phyloP scores from a whole-genome alignment of 495 filamentous ascomycete species.

The Amphirosellinia nigrospora region DNA sequence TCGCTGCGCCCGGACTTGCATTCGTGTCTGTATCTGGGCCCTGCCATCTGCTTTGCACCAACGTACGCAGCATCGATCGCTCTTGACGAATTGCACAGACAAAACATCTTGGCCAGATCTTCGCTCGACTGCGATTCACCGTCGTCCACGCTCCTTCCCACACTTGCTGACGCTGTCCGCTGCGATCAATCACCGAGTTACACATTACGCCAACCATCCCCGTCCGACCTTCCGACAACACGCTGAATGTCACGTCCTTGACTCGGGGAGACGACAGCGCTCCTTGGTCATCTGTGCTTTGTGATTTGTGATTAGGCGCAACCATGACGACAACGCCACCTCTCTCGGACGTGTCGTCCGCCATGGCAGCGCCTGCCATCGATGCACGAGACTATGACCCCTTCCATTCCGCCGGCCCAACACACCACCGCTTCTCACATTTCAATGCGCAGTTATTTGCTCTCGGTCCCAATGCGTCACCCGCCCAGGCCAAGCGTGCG shows the following conservation, averaged over 20 bases:
- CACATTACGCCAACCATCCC: slow-evolving; percentile 6
- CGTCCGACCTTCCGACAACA: slow-evolving; percentile 30
- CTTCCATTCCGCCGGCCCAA: slow-evolving; percentile 51
- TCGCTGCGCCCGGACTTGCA: not conserved
- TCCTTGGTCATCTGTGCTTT: slow-evolving; percentile 33
- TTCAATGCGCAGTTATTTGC: slow-evolving; percentile 82
- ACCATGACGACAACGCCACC: slow-evolving; percentile 37
- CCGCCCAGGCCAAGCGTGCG: slow-evolving; percentile 83
- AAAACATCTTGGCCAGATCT: not conserved
- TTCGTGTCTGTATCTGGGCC: not conserved
- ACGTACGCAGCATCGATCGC: slow-evolving; percentile 13
- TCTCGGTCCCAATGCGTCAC: slow-evolving; percentile 76
- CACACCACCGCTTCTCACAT: slow-evolving; percentile 73
- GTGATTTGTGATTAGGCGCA: slow-evolving; percentile 25
- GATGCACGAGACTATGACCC: slow-evolving; percentile 48
- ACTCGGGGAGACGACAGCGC: slow-evolving; percentile 36
- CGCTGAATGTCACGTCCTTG: slow-evolving; percentile 40
- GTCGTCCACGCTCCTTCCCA: slow-evolving; percentile 5
- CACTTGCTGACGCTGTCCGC: not conserved
- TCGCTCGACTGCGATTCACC: slow-evolving; percentile 7
- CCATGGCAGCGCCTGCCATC: slow-evolving; percentile 28
- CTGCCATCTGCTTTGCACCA: slow-evolving; percentile 7
- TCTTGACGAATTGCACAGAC: not conserved
- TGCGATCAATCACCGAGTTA: slow-evolving; percentile 3
- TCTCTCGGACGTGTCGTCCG: slow-evolving; percentile 14